Conservation (phyloP, 2,329 filamentous ascomycete genomes). For the Xylariaceae sp. region DNA sequence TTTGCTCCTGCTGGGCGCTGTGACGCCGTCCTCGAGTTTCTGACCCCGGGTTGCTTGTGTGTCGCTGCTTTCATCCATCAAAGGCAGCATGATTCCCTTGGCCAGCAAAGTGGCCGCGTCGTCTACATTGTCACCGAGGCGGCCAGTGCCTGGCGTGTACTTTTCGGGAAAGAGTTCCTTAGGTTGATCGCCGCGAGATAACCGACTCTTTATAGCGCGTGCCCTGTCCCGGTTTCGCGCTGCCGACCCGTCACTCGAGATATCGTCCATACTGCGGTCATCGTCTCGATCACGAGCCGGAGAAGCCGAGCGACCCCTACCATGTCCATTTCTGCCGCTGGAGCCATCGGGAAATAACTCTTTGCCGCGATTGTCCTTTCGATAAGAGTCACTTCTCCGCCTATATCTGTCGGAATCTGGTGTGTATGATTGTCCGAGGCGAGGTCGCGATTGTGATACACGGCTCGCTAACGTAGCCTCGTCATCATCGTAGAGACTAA, state of each 20-base stretch:
- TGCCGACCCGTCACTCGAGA: conserved; percentile 34
- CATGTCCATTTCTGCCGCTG: conserved; percentile 33
- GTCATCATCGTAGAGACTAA: conserved; percentile 81
- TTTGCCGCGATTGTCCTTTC: conserved; percentile 51
- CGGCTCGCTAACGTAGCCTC: conserved; percentile 42
- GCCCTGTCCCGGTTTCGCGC: conserved; percentile 48
- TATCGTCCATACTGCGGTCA: conserved; percentile 43
- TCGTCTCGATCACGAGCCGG: conserved; percentile 49
- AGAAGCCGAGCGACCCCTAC: conserved; percentile 56
- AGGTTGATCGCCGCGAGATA: conserved; percentile 44
- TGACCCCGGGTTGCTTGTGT: conserved; percentile 17
- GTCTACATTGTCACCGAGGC: conserved; percentile 56
- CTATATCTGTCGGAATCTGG: conserved; percentile 31
- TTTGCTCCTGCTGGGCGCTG: conserved; percentile 30
- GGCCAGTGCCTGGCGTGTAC: conserved; percentile 46
- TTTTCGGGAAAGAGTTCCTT: conserved; percentile 63
- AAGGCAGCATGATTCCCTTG: conserved; percentile 50
- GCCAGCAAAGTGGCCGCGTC: conserved; percentile 56
- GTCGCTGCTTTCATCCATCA: conserved; percentile 48
- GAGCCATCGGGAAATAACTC: conserved; percentile 63
- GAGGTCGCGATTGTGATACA: conserved; percentile 26
- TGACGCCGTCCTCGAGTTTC: conserved; percentile 36
- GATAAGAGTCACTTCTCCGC: conserved; percentile 30
- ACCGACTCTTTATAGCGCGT: conserved; percentile 49
- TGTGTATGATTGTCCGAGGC: conserved; percentile 42